Evolutionary conservation across 768 basidiomycete species (phyloP).

Genomic region (Mycena filopes): DNA sequence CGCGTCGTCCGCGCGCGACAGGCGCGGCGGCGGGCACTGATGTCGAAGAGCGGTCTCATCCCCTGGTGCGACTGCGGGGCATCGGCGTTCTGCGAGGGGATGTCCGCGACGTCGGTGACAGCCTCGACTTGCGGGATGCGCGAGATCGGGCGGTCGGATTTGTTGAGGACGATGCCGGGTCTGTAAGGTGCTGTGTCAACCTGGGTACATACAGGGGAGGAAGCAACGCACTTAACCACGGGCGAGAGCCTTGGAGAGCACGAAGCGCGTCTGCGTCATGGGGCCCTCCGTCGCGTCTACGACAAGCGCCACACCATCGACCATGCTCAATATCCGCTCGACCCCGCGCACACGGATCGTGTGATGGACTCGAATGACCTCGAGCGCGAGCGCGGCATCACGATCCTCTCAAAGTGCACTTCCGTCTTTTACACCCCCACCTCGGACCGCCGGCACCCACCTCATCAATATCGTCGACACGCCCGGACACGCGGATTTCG

Average conservation of each 20-base stretch:
- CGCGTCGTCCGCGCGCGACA: slow-evolving; percentile 46
- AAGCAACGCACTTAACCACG: slow-evolving; percentile 50
- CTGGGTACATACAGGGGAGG: background rate
- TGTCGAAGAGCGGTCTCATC: slow-evolving; percentile 59
- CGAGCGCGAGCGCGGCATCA: slow-evolving; percentile 70
- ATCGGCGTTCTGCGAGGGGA: slow-evolving; percentile 15
- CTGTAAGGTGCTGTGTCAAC: slow-evolving; percentile 39
- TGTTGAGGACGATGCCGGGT: slow-evolving; percentile 62
- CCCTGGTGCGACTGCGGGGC: slow-evolving; percentile 23
- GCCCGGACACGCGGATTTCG: slow-evolving; percentile 72
- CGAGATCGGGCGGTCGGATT: slow-evolving; percentile 56
- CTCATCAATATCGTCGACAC: slow-evolving; percentile 71
- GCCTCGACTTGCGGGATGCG: slow-evolving; percentile 60
- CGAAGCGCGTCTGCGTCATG: slow-evolving; percentile 68
- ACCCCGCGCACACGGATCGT: slow-evolving; percentile 62
- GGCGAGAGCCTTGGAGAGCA: slow-evolving; percentile 57
- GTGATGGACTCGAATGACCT: slow-evolving; percentile 65
- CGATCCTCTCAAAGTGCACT: slow-evolving; percentile 69
- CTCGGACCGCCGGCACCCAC: slow-evolving; percentile 37
- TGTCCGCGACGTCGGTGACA: slow-evolving; percentile 18
- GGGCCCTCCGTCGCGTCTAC: slow-evolving; percentile 71
- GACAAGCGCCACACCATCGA: slow-evolving; percentile 67
- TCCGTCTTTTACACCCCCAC: slow-evolving; percentile 57
- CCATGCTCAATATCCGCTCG: slow-evolving; percentile 69
- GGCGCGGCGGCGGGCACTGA: slow-evolving; percentile 53